Base-by-base conservation (phyloP, 139 green algal species). In the Tetradesmus obliquus region DNA sequence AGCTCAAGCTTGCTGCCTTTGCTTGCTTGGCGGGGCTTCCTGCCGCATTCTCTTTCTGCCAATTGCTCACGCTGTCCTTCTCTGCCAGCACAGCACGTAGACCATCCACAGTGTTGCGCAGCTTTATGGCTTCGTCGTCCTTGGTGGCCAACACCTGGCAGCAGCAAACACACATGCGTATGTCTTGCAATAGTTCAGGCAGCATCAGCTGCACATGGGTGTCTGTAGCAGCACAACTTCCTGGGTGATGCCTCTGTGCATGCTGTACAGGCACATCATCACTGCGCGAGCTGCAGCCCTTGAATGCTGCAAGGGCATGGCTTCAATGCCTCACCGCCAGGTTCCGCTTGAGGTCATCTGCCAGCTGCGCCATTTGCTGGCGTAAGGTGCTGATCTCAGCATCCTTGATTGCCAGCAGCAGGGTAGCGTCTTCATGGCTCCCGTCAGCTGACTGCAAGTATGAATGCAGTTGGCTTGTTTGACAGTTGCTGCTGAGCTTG, bases 281-380 rank as follows among this genome's bases (percentile, higher is more conserved):
- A 19, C 66, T 57, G 24, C 74, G 54, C 82, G 0, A 22, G 55
- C 53, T 72, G 45, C 12, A 19, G 82, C 82, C 53, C 24, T 76
- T 5, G 5, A n/a, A 45, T 45, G 32, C 24, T 7, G 19, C 20
- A 55, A 69, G 51, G 82, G 7, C 53, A 3, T 60, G 32, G 53
- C 81, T 13, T 54, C 3, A 20, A 3, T 10, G 19, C 5, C 62
- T 2, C 74, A 95, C 93, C 87, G 92, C 92, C 13, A 94, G 81
- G 62, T 95, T 95, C 60, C 91, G 91, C 55, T 90, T 93, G 72
- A 96, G 94, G 55, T 96, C 94, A 1, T 86, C 76, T 5, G 91
- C 93, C 57, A 96, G 66, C 88, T 96, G 93, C 3, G 92, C 71
- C 32, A 96, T 86, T 90, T 96, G 94, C 79, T 96, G 93, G 17